Percentiles rank a stretch among this genome's conserved stretches.
Evolutionary conservation across 2,329 filamentous ascomycete genomes (phyloP).

Genomic region (Pseudocercospora pini-densiflorae): DNA sequence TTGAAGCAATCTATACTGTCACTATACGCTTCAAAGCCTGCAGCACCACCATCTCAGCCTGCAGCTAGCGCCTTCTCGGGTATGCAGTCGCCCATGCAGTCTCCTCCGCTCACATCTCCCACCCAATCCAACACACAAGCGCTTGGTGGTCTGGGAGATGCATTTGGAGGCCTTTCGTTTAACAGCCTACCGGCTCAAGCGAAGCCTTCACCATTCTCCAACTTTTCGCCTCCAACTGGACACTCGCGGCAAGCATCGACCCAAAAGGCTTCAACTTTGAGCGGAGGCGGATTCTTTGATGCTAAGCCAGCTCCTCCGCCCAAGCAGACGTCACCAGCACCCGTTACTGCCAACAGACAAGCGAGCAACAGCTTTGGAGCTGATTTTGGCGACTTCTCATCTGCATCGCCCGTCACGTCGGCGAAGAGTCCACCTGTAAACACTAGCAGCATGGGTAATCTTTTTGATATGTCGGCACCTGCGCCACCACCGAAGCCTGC

Average conservation of each 20-base stretch:
- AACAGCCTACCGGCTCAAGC: constrained; percentile 48
- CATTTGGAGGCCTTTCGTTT: constrained; percentile 75
- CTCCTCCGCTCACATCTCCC: constrained; percentile 52
- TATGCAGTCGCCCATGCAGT: constrained; percentile 71
- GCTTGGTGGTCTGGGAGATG: constrained; percentile 73
- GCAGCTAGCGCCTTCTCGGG: constrained; percentile 62
- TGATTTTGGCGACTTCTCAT: constrained; percentile 62
- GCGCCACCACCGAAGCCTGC: constrained; percentile 43
- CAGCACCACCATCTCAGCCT: constrained; percentile 56
- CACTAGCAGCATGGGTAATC: constrained; percentile 68
- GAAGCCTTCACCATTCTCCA: constrained; percentile 69
- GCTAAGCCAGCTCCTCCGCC: constrained; percentile 56
- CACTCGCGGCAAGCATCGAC: constrained; percentile 50
- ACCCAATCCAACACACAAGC: constrained; percentile 34
- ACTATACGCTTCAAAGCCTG: constrained; percentile 86
- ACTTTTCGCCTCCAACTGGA: constrained; percentile 60
- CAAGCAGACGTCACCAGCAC: constrained; percentile 38
- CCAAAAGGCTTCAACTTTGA: constrained; percentile 48
- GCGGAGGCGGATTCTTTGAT: constrained; percentile 85
- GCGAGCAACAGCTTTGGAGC: constrained; percentile 55
- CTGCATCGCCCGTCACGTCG: constrained; percentile 55
- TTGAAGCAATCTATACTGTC: constrained; percentile 97
- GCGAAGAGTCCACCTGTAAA: constrained; percentile 50
- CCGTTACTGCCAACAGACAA: constrained; percentile 53
- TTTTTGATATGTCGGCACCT: constrained; percentile 71